Percentiles rank a stretch among this genome's conserved stretches.
These are phyloP conservation scores for Amanita pseudoporphyria DNA, from an alignment of 768 basidiomycete genomes.

Conservation along the genomic window DNA sequence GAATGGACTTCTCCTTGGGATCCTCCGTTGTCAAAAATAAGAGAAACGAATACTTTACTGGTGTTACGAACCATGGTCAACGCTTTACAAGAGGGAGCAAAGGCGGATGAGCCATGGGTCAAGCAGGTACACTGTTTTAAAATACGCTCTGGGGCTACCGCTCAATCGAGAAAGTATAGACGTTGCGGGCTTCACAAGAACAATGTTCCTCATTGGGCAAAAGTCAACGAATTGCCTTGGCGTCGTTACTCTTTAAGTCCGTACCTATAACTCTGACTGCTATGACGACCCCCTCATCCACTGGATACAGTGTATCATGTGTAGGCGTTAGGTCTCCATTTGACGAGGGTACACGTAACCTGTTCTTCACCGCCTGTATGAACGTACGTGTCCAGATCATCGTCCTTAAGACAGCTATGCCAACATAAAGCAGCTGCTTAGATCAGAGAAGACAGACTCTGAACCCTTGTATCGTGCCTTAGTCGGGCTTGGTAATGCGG, in stretches of 20 bases:
- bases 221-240: constrained; percentile 63
- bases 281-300: constrained; percentile 5
- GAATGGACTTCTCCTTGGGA: constrained; percentile 54
- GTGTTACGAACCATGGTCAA: constrained; percentile 77
- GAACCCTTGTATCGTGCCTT: constrained; percentile 65
- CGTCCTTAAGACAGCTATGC: background rate
- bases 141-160: constrained; percentile 2
- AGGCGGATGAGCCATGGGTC: constrained; percentile 40
- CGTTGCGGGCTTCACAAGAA: constrained; percentile 40
- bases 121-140: constrained; percentile 29
- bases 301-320: constrained; percentile 51
- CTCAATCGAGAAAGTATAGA: no score
- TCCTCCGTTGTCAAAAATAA: constrained; percentile 50
- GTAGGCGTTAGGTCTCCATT: constrained; percentile 35
- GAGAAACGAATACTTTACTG: constrained; percentile 81
- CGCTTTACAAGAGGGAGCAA: constrained; percentile 46
- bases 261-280: constrained; percentile 19
- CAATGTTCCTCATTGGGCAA: constrained; percentile 53
- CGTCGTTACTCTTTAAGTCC: constrained; percentile 85
- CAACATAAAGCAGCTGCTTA: constrained; percentile 28
- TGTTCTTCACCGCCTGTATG: constrained; percentile 34
- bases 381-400: constrained; percentile 26
- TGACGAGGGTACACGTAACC: constrained; percentile 26
- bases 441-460: constrained; percentile 44
- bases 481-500: constrained; percentile 68